These are phyloP conservation scores for Datisca glomerata DNA, from an alignment of 306 rosid genomes.

Conservation along the genomic window DNA sequence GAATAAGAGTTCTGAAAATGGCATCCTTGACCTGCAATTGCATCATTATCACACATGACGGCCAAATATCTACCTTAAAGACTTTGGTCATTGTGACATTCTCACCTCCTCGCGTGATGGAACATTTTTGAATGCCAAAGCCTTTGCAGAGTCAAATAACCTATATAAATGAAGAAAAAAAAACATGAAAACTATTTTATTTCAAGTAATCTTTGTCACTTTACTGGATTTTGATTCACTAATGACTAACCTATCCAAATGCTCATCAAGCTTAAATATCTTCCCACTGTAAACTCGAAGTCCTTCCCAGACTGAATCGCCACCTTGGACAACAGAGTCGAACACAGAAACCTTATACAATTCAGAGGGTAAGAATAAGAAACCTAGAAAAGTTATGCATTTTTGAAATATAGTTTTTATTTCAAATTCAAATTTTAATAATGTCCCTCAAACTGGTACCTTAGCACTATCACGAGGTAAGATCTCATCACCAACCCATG, in stretches of 20 bases:
- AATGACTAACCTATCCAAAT: constrained; percentile 58
- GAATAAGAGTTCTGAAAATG: constrained; percentile 60
- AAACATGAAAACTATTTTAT: too few relatives aligned
- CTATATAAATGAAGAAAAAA: constrained; percentile 22
- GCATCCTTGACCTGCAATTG: constrained; percentile 65
- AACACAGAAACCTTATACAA: constrained; percentile 65
- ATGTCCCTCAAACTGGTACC: constrained; percentile 25
- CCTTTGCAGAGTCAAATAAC: constrained; percentile 81
- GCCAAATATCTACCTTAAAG: too few relatives aligned
- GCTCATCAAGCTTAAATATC: constrained; percentile 80
- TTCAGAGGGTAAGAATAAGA: constrained; percentile 16
- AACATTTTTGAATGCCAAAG: constrained; percentile 70
- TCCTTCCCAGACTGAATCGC: constrained; percentile 95
- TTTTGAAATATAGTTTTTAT: not conserved
- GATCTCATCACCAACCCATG: constrained; percentile 85
- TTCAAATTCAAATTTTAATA: constrained; percentile 5
- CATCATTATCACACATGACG: not conserved
- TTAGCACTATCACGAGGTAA: constrained; percentile 71
- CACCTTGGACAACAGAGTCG: constrained; percentile 88
- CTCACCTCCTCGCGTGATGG: constrained; percentile 60
- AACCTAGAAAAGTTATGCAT: constrained; percentile 7
- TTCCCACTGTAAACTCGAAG: constrained; percentile 68
- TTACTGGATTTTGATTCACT: too few relatives aligned
- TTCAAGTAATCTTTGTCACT: too few relatives aligned
- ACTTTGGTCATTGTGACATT: too few relatives aligned